Evolutionary conservation across 2,329 filamentous ascomycete genomes (phyloP), one percentile per base, ranked within the genome.

Genomic region (Xylaria sp.): DNA sequence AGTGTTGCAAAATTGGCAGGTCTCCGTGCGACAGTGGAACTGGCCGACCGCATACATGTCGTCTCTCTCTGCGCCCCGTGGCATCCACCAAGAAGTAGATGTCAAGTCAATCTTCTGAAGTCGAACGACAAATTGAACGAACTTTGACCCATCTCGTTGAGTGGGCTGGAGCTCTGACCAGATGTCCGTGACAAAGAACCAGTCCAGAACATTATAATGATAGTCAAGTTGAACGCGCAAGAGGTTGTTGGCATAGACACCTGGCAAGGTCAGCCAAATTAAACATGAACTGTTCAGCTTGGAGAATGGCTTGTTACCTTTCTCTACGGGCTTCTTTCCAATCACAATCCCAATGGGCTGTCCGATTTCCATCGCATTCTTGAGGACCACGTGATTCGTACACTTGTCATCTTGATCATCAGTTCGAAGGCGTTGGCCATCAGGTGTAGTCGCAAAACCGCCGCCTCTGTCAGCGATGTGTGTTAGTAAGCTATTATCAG

Each of bases 161-260:
- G 76, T 77, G 0, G 81, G 81, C 68, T 83, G 85, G 7, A 48
- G 59, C 73, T 94, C 92, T 12, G 80, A 82, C 92, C 92, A 94
- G 0, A 93, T 82, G 58, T 91, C 82, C 0, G 90, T 91, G 13
- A 92, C 82, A 58, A 89, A 87, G 76, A 92, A 94, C 77, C 85
- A 89, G n/a, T 84, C 90, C 51, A 94, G 82, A 0, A 93, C 88
- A 64, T 86, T 89, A 74, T 90, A 94, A 0, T 84, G 80, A 66
- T 90, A 83, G 0, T 86, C 86, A 8, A 90, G 80, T 31, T 82
- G 80, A 1, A 83, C 84, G 0, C 83, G 82, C 82, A 25, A 83
- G 76, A 3, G 77, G 76, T 70, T 89, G 87, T 62, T 84, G 78
- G n/a, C 89, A 85, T 75, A 49, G 7, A 1, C 18, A 3, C 63